Evolutionary conservation across 208 protist species (phyloP).

Genomic region (Leishmania tarentolae): DNA sequence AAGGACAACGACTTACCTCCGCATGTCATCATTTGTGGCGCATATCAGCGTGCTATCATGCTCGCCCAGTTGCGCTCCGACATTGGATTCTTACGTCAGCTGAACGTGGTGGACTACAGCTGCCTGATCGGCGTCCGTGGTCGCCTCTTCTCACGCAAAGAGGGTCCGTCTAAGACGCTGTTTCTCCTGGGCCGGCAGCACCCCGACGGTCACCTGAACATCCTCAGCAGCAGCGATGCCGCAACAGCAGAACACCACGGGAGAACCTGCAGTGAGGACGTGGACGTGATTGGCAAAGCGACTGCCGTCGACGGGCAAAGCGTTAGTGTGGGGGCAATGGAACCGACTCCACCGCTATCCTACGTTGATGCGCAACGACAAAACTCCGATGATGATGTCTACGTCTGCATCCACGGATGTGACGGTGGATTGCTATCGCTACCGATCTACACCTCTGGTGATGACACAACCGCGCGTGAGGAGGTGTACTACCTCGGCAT

Average conservation of each 20-base stretch:
- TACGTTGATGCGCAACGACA: not conserved
- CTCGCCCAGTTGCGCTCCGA: constrained; percentile 89
- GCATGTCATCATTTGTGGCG: constrained; percentile 85
- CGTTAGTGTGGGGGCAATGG: constrained; percentile 10
- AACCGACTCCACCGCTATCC: not conserved
- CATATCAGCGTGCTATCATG: constrained; percentile 73
- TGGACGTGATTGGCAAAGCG: constrained; percentile 22
- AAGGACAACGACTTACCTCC: constrained; percentile 90
- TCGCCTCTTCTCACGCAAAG: constrained; percentile 64
- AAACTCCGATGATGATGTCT: constrained; percentile 36
- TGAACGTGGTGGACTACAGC: constrained; percentile 93
- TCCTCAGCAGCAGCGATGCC: constrained; percentile 10
- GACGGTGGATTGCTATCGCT: constrained; percentile 84
- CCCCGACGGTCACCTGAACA: constrained; percentile 8
- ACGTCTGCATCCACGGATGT: constrained; percentile 73
- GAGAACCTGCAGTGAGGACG: constrained; percentile 12
- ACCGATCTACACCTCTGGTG: constrained; percentile 67
- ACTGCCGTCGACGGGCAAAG: constrained; percentile 21
- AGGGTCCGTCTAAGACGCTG: constrained; percentile 69
- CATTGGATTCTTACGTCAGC: constrained; percentile 67
- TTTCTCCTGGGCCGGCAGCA: constrained; percentile 35
- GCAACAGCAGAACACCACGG: not conserved
- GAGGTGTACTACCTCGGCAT: constrained; percentile 93
- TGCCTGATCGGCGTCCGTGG: constrained; percentile 92
- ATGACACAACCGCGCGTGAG: constrained; percentile 74